These are phyloP conservation scores for Gossypium australe DNA, from an alignment of 345 rosid genomes.

Conservation along the genomic window DNA sequence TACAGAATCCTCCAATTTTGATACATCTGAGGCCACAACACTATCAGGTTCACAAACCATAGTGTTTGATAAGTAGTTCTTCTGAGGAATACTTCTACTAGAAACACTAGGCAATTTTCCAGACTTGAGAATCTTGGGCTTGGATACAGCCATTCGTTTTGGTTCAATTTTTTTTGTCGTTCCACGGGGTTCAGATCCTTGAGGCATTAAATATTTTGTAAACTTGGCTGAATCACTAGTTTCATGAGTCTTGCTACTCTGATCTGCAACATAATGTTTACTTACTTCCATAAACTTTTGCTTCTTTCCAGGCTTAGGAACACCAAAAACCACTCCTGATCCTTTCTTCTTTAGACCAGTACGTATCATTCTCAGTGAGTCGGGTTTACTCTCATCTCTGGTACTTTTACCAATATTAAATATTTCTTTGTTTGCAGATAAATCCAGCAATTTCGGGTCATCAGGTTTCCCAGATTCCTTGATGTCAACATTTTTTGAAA, in stretches of 20 bases:
- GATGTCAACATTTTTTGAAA: slow-evolving; percentile 25
- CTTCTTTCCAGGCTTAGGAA: slow-evolving; percentile 97
- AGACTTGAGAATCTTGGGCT: slow-evolving; percentile 53
- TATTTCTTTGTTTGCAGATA: slow-evolving; percentile 47
- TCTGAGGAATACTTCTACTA: slow-evolving; percentile 42
- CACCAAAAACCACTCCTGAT: slow-evolving; percentile 70
- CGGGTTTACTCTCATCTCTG: slow-evolving; percentile 44
- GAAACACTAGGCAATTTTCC: slow-evolving; percentile 45
- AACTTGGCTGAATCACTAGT: slow-evolving; percentile 57
- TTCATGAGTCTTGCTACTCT: slow-evolving; percentile 37
- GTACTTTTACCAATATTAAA: slow-evolving; percentile 70
- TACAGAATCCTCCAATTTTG: slow-evolving; percentile 38
- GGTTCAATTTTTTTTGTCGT: slow-evolving; percentile 53
- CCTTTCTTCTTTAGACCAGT: slow-evolving; percentile 85
- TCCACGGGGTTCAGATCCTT: slow-evolving; percentile 51
- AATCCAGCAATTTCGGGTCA: slow-evolving; percentile 42
- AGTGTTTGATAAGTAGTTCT: slow-evolving; percentile 31
- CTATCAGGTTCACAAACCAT: slow-evolving; percentile 32
- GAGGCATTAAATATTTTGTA: slow-evolving; percentile 63
- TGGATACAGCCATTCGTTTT: slow-evolving; percentile 40
- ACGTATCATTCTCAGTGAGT: slow-evolving; percentile 49
- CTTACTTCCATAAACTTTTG: slow-evolving; percentile 98
- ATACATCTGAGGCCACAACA: slow-evolving; percentile 26
- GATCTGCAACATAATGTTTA: slow-evolving; percentile 71
- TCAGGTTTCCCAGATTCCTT: slow-evolving; percentile 37